These are phyloP conservation scores for Eucalyptus grandis DNA, from an alignment of 345 rosid species.

Conservation along the genomic window DNA sequence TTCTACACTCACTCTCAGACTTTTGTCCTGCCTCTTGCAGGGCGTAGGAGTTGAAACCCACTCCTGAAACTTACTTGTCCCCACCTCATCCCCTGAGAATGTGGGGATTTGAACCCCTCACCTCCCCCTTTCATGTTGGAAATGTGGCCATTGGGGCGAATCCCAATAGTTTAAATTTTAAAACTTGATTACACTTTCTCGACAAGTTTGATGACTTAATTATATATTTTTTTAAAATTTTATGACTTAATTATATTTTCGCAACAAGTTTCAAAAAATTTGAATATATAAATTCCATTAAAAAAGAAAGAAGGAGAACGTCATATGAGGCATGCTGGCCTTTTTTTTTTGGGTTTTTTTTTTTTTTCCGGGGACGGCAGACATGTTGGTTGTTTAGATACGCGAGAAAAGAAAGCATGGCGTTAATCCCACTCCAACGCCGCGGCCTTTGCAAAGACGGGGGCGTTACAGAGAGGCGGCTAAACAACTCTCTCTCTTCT, in stretches of 20 bases:
- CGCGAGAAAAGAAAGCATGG: background rate
- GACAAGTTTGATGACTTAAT: too few relatives aligned
- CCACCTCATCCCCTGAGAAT: too few relatives aligned
- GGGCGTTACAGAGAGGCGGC: background rate
- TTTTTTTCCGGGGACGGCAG: too few relatives aligned
- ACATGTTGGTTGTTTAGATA: background rate
- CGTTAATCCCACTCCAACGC: background rate
- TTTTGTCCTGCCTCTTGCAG: too few relatives aligned
- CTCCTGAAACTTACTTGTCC: too few relatives aligned
- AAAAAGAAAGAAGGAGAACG: background rate
- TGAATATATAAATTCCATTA: background rate
- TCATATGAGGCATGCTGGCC: background rate
- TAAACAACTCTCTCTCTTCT: background rate
- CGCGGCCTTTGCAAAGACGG: background rate
- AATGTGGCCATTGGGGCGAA: too few relatives aligned
- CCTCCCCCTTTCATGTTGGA: too few relatives aligned
- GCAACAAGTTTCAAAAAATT: fast-evolving
- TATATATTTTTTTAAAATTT: fast-evolving
- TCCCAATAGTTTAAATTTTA: too few relatives aligned
- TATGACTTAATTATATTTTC: too few relatives aligned
- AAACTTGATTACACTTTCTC: fast-evolving
- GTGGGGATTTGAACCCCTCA: too few relatives aligned
- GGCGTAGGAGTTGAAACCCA: too few relatives aligned
- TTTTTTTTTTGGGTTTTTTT: fast-evolving
- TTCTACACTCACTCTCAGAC: too few relatives aligned